Evolutionary conservation across 2,329 filamentous ascomycete species (phyloP).

Genomic region (Aspergillus intermedius): DNA sequence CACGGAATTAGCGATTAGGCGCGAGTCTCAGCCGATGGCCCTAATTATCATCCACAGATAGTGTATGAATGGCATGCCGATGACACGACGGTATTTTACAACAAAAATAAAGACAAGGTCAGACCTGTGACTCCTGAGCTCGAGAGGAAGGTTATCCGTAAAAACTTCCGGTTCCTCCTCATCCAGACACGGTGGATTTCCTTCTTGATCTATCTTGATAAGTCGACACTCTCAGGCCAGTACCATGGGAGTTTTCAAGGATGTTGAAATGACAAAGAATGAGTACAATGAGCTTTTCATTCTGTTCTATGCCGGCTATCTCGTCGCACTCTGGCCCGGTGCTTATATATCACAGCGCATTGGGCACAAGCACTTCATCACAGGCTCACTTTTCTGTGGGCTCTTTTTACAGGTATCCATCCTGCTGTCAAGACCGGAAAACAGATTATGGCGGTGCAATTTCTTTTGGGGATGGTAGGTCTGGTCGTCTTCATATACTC

Average conservation of each 20-base stretch:
- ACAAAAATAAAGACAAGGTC: conserved; percentile 2
- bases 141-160: conserved; percentile 4
- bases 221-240: conserved; percentile 5
- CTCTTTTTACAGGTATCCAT: conserved; percentile 3
- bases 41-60: no score
- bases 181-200: conserved; percentile 7
- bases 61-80: conserved; percentile 2
- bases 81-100: conserved; percentile 6
- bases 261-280: conserved; percentile 5
- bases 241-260: conserved; percentile 7
- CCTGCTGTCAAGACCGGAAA: conserved; percentile 5
- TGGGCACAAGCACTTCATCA: conserved; percentile 7
- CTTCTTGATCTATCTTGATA: conserved; percentile 6
- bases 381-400: conserved; percentile 5
- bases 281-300: conserved; percentile 8
- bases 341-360: conserved; percentile 4
- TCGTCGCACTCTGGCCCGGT: conserved; percentile 6
- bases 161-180: conserved; percentile 5
- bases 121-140: conserved; percentile 3
- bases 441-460: conserved; percentile 6
- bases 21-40: no score
- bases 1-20: no score
- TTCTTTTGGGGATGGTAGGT: conserved; percentile 5
- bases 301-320: conserved; percentile 8
- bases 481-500: background rate